Evolutionary conservation across 148 eudicot species (phyloP), one percentile per base, ranked within the genome.

Genomic region (Gaultheria prostrata): DNA sequence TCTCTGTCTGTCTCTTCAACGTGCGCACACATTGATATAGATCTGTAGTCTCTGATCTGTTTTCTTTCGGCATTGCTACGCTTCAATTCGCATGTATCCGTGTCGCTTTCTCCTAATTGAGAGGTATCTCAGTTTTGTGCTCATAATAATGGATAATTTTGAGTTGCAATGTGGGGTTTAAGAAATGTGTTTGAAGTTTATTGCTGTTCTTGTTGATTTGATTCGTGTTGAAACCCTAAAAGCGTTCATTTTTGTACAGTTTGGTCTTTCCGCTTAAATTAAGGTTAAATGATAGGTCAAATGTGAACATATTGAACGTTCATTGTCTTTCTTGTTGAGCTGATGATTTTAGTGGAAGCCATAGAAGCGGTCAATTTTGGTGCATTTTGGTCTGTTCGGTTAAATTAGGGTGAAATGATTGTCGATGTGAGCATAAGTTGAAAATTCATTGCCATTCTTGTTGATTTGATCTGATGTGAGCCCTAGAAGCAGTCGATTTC

Each of bases 21-120:
- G 3, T 13, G 46, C 76, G n/a, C n/a, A 51, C 56, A 51, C 61
- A 70, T 33, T 30, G 39, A 74, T 48, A 4, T 24, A 72, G 84
- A 82, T 82, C 78, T 82, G 51, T 72, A 54, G 51, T 35, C 3
- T 8, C 65, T 82, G 77, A 82, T 82, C 65, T 71, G 50, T 13
- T 20, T 18, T 30, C 32, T 67, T 2, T 50, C 53, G 8, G 32
- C 83, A 13, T 71, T 81, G 18, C 39, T 26, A 56, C 33, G 28
- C 28, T 80, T 28, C 17, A 15, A 80, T 80, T n/a, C 65, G 33
- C 74, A 10, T 24, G 10, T 17, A 45, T 18, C 46, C 20, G 15
- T 46, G 12, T 8, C n/a, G n/a, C n/a, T n/a, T n/a, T n/a, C n/a
- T n/a, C n/a, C n/a, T n/a, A n/a, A n/a, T n/a, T n/a, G n/a, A n/a